Percentiles rank a stretch among this genome's conserved stretches.
Conservation (phyloP, 306 rosid genomes). For the Ochetophila trinervis region DNA sequence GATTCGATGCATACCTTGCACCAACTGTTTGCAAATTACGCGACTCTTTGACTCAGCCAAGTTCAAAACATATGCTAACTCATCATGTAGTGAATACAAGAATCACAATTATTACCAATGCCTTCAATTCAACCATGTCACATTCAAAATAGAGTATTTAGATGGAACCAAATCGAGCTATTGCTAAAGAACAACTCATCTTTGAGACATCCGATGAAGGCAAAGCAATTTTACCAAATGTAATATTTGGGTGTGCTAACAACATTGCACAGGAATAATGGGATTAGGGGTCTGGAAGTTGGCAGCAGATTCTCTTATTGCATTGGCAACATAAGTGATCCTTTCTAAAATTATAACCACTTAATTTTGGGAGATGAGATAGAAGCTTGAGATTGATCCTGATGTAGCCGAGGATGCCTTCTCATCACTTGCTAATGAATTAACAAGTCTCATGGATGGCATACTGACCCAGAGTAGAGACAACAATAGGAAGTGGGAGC, state of each 20-base stretch:
- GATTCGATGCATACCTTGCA: no score
- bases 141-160: neutral
- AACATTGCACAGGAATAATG: slow-evolving; percentile 28
- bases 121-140: slow-evolving; percentile 2
- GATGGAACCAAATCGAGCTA: slow-evolving; percentile 33
- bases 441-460: slow-evolving; percentile 7
- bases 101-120: no score
- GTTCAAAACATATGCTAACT: no score
- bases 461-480: neutral
- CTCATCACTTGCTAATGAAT: slow-evolving; percentile 16
- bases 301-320: slow-evolving; percentile 43
- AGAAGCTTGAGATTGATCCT: slow-evolving; percentile 25
- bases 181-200: slow-evolving; percentile 21
- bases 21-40: no score
- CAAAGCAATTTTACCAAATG: neutral
- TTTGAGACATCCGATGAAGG: slow-evolving; percentile 43
- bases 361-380: slow-evolving; percentile 45
- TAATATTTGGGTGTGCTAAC: slow-evolving; percentile 35
- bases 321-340: slow-evolving; percentile 38
- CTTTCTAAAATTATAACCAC: slow-evolving; percentile 31
- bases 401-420: slow-evolving; percentile 18
- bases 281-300: slow-evolving; percentile 29
- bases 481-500: neutral
- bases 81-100: no score
- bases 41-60: no score